Percentiles rank a stretch among this genome's conserved stretches.
These are phyloP conservation scores for Cyclotella choctawhatcheeana DNA, from an alignment of 108 stramenopile species.

Conservation along the genomic window DNA sequence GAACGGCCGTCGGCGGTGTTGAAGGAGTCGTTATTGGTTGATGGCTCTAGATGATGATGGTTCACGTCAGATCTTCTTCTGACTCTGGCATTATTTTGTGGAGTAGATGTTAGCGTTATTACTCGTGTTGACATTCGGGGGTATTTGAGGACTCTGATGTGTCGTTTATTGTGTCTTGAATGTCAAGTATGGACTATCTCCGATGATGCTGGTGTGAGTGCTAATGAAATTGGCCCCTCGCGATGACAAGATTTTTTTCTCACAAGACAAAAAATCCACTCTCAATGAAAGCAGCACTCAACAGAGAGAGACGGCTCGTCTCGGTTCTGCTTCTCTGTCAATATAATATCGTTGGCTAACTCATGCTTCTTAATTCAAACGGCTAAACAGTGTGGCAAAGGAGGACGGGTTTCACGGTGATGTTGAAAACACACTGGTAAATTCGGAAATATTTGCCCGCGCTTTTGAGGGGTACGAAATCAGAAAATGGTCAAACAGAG, in stretches of 20 bases:
- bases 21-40: slow-evolving; percentile 13
- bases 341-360: slow-evolving; percentile 6
- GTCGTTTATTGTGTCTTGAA: too few species aligned
- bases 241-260: neutral
- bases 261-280: too few species aligned
- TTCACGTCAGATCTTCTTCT: slow-evolving; percentile 12
- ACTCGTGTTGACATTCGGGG: slow-evolving; percentile 14
- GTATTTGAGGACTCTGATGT: too few species aligned
- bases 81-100: neutral
- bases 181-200: too few species aligned
- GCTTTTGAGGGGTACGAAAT: too few species aligned
- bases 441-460: neutral
- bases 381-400: neutral
- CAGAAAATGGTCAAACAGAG: too few species aligned
- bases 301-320: neutral
- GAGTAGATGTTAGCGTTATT: neutral
- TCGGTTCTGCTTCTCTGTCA: too few species aligned
- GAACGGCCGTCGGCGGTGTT: slow-evolving; percentile 20
- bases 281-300: too few species aligned
- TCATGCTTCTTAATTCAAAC: neutral
- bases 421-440: slow-evolving; percentile 2
- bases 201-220: neutral
- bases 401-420: neutral
- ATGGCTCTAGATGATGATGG: neutral
- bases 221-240: neutral